Evolutionary conservation across 208 protist species (phyloP).

Genomic region (Trypanosoma vivax): DNA sequence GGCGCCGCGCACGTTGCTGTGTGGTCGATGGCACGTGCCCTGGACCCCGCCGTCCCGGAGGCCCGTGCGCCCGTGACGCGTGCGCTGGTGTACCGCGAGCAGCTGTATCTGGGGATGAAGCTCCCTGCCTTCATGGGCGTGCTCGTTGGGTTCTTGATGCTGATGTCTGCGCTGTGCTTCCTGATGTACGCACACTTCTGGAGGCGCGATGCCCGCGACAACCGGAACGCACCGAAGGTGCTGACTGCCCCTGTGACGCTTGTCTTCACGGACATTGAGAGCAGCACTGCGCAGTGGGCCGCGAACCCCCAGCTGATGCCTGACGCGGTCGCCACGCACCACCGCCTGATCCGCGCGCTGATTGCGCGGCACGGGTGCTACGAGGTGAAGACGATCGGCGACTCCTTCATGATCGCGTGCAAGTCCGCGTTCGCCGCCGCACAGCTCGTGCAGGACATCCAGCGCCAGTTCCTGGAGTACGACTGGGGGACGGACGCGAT

Average conservation of each 20-base stretch:
- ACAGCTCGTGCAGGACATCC: background rate
- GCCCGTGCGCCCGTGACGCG: constrained; percentile 13
- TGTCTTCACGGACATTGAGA: constrained; percentile 76
- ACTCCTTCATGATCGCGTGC: constrained; percentile 41
- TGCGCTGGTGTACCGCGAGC: constrained; percentile 20
- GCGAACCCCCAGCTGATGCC: constrained; percentile 44
- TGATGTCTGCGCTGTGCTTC: background rate
- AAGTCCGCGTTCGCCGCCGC: background rate
- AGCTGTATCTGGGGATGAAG: constrained; percentile 2
- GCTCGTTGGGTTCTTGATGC: constrained; percentile 13
- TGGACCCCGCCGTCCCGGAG: constrained; percentile 19
- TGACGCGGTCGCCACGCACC: constrained; percentile 49
- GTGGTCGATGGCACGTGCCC: constrained; percentile 21
- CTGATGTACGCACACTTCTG: background rate
- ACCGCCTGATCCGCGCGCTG: constrained; percentile 48
- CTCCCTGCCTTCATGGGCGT: constrained; percentile 19
- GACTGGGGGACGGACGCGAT: constrained; percentile 38
- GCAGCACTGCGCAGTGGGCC: constrained; percentile 72
- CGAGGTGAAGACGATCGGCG: constrained; percentile 79
- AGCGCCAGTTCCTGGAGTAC: constrained; percentile 17
- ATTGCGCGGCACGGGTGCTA: constrained; percentile 59
- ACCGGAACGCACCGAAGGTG: constrained; percentile 44
- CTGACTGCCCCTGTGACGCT: constrained; percentile 39
- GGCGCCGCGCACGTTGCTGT: constrained; percentile 31
- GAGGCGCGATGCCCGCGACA: constrained; percentile 32